phyloP scores from a whole-genome alignment of 2,329 filamentous ascomycete genomes.

The Magnaporthales sp. region DNA sequence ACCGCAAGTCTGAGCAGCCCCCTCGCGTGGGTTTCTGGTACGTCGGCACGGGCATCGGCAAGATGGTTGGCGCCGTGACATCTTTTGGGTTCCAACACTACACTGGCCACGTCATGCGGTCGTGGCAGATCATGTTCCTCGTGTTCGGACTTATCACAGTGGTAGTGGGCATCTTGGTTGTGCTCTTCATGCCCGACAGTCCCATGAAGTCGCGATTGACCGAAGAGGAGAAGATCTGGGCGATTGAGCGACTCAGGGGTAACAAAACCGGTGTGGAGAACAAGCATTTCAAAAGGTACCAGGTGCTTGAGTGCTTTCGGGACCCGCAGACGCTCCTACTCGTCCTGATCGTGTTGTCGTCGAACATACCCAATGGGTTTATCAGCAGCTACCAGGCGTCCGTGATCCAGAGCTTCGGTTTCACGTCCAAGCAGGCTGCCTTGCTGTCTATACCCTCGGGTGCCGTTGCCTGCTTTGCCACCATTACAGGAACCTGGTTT shows the following conservation, averaged over 20 bases:
- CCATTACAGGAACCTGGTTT: background rate
- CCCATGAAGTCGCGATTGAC: conserved; percentile 26
- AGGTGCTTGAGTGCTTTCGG: conserved; percentile 11
- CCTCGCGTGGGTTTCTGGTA: conserved; percentile 15
- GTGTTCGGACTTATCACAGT: conserved; percentile 22
- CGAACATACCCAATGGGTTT: conserved; percentile 13
- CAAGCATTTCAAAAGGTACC: conserved; percentile 10
- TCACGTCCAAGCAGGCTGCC: conserved; percentile 3
- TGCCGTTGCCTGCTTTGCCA: conserved; percentile 5
- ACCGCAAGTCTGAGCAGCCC: conserved; percentile 18
- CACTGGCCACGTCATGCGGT: background rate
- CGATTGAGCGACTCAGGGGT: conserved; percentile 21
- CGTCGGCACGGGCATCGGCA: background rate
- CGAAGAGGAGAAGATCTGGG: conserved; percentile 17
- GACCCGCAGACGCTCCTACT: conserved; percentile 16
- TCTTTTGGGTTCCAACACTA: background rate
- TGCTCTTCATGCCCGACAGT: conserved; percentile 22
- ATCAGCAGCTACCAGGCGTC: conserved; percentile 11
- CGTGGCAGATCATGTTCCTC: conserved; percentile 15
- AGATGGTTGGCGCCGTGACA: background rate
- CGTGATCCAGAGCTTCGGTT: conserved; percentile 13
- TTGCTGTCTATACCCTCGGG: conserved; percentile 10
- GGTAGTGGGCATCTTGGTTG: conserved; percentile 17
- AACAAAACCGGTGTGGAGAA: conserved; percentile 26
- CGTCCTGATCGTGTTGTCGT: conserved; percentile 12